Evolutionary conservation across 1,139 yeast genomes (phyloP).

Genomic region (Williopsis jadinii): DNA sequence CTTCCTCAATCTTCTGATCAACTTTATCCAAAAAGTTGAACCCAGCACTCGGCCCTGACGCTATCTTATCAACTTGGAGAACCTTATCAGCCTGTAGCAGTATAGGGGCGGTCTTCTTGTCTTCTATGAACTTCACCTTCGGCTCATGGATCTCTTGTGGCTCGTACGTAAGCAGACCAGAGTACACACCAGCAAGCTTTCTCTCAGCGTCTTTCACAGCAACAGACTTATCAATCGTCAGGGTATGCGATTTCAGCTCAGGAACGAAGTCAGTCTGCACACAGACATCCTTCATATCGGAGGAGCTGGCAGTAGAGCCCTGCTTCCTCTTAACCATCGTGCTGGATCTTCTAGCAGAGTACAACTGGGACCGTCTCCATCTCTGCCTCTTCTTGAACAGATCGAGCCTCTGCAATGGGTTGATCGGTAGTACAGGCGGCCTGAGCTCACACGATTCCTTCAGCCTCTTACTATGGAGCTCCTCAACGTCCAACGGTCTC

Average conservation of each 20-base stretch:
- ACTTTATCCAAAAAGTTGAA: slow-evolving; percentile 17
- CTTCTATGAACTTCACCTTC: slow-evolving; percentile 9
- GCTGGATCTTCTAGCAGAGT: slow-evolving; percentile 7
- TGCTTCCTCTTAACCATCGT: slow-evolving; percentile 2
- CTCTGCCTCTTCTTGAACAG: slow-evolving; percentile 18
- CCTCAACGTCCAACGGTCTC: background rate
- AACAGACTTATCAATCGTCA: slow-evolving; percentile 3
- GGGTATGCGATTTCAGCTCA: slow-evolving; percentile 10
- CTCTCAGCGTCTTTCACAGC: slow-evolving; percentile 13
- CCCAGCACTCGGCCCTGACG: slow-evolving; percentile 23
- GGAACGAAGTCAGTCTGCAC: slow-evolving; percentile 16
- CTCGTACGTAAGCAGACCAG: slow-evolving; percentile 20
- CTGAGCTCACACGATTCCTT: slow-evolving; percentile 6
- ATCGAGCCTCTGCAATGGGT: slow-evolving; percentile 20
- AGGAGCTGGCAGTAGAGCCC: background rate
- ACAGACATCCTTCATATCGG: slow-evolving; percentile 5
- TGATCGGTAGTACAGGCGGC: slow-evolving; percentile 21
- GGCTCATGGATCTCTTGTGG: slow-evolving; percentile 10
- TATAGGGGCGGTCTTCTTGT: slow-evolving; percentile 7
- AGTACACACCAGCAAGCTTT: slow-evolving; percentile 19
- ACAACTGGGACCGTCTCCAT: slow-evolving; percentile 21
- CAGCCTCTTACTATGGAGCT: background rate
- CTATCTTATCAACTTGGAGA: slow-evolving; percentile 6
- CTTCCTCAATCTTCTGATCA: background rate
- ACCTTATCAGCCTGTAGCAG: slow-evolving; percentile 10